A percentile compares a stretch with the other conserved stretches of the same genome.
phyloP scores from a whole-genome alignment of 2,329 filamentous ascomycete species.

The Stagonosporopsis chrysanthemi region DNA sequence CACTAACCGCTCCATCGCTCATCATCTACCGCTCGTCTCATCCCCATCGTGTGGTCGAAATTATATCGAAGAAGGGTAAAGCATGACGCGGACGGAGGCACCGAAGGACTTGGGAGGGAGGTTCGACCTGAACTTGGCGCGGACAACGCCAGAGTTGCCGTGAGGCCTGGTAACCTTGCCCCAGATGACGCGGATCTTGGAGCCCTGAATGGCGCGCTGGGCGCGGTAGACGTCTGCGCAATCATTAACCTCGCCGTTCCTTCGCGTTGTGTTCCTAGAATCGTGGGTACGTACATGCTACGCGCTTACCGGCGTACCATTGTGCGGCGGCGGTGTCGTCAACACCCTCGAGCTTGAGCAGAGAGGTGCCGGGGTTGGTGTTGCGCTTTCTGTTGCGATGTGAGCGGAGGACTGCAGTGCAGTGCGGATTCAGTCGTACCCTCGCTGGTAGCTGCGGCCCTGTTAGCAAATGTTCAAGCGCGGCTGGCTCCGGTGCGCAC shows the following conservation, averaged over 20 bases:
- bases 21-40: slow-evolving; percentile 36
- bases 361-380: slow-evolving; percentile 85
- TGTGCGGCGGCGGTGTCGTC: slow-evolving; percentile 87
- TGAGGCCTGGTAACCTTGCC: slow-evolving; percentile 97
- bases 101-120: slow-evolving; percentile 92
- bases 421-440: slow-evolving; percentile 45
- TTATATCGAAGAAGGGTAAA: slow-evolving; percentile 98
- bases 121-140: slow-evolving; percentile 95
- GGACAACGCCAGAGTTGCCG: slow-evolving; percentile 97
- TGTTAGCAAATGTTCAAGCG: slow-evolving; percentile 54
- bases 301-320: slow-evolving; percentile 97
- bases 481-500: slow-evolving; percentile 63
- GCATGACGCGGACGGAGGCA: slow-evolving; percentile 91
- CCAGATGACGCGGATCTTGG: slow-evolving; percentile 96
- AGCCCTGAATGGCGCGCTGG: slow-evolving; percentile 91
- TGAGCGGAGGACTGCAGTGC: slow-evolving; percentile 25
- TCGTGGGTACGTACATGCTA: slow-evolving; percentile 68
- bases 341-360: slow-evolving; percentile 99
- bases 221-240: slow-evolving; percentile 83
- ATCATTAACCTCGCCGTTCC: slow-evolving; percentile 20
- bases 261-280: not conserved
- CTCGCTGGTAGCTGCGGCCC: slow-evolving; percentile 74
- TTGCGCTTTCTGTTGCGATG: slow-evolving; percentile 71
- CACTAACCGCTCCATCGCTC: slow-evolving; percentile 37
- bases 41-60: slow-evolving; percentile 40